These are phyloP conservation scores for Aspergillus bridgeri DNA, from an alignment of 495 filamentous ascomycete genomes.

Conservation along the genomic window DNA sequence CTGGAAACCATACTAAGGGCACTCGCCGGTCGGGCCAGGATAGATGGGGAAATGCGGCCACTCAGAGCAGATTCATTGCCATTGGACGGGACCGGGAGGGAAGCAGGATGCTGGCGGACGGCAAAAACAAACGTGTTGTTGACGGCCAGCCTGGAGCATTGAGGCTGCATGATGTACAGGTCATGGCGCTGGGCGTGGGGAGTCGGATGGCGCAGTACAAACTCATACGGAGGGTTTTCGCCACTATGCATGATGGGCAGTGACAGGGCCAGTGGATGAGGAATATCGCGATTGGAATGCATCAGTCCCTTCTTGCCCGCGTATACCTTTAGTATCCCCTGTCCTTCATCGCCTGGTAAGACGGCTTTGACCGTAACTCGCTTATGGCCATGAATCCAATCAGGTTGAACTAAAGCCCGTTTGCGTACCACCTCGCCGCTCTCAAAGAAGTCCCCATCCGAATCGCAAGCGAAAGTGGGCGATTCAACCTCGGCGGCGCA, in stretches of 20 bases:
- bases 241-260: constrained; percentile 87
- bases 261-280: constrained; percentile 86
- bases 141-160: constrained; percentile 77
- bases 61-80: constrained; percentile 44
- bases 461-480: constrained; percentile 71
- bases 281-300: constrained; percentile 92
- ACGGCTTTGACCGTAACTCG: constrained; percentile 90
- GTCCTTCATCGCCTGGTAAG: constrained; percentile 84
- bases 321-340: constrained; percentile 87
- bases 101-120: constrained; percentile 86
- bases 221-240: constrained; percentile 90
- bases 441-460: constrained; percentile 89
- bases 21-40: constrained; percentile 70
- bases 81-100: constrained; percentile 44
- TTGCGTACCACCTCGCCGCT: constrained; percentile 84
- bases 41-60: constrained; percentile 58
- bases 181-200: constrained; percentile 96
- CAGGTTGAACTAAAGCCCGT: constrained; percentile 82
- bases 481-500: constrained; percentile 92
- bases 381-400: constrained; percentile 84
- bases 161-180: constrained; percentile 92
- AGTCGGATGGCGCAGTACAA: constrained; percentile 88
- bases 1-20: constrained; percentile 75
- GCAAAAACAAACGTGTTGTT: constrained; percentile 99
- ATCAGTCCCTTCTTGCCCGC: constrained; percentile 91